Percentiles rank a stretch among this genome's conserved stretches.
phyloP scores from a whole-genome alignment of 164 flowering plant genomes.

The Umbilicus rupestris region DNA sequence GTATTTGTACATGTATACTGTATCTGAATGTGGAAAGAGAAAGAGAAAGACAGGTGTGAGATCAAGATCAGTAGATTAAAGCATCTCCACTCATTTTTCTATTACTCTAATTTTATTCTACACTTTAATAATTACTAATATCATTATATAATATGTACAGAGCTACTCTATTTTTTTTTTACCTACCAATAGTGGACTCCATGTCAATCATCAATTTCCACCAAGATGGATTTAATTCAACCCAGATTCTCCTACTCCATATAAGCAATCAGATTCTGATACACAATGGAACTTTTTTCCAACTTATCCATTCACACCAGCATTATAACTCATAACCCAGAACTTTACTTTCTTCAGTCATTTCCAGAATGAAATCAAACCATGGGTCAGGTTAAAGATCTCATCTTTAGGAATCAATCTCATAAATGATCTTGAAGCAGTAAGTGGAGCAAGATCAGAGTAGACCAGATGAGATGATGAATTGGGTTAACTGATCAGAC shows the following conservation, averaged over 20 bases:
- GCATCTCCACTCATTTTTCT: slow-evolving; percentile 23
- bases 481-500: too few species aligned
- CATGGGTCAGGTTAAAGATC: not conserved
- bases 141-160: not conserved
- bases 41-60: slow-evolving; percentile 19
- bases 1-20: not conserved
- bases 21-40: not conserved
- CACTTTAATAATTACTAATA: not conserved
- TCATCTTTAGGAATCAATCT: not conserved
- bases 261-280: slow-evolving; percentile 5
- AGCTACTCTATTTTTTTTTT: not conserved
- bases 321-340: not conserved
- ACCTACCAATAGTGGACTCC: not conserved
- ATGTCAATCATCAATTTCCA: slow-evolving; percentile 8
- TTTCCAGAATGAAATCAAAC: not conserved
- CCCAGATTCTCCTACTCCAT: slow-evolving; percentile 1
- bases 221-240: not conserved
- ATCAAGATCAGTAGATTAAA: slow-evolving; percentile 19
- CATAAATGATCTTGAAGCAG: too few species aligned
- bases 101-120: not conserved
- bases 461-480: not conserved
- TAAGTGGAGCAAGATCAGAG: too few species aligned
- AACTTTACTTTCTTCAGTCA: not conserved
- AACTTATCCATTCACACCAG: not conserved
- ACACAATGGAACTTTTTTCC: not conserved